Base-by-base conservation (phyloP, 768 basidiomycete species). In the Tephrocybe rancida region DNA sequence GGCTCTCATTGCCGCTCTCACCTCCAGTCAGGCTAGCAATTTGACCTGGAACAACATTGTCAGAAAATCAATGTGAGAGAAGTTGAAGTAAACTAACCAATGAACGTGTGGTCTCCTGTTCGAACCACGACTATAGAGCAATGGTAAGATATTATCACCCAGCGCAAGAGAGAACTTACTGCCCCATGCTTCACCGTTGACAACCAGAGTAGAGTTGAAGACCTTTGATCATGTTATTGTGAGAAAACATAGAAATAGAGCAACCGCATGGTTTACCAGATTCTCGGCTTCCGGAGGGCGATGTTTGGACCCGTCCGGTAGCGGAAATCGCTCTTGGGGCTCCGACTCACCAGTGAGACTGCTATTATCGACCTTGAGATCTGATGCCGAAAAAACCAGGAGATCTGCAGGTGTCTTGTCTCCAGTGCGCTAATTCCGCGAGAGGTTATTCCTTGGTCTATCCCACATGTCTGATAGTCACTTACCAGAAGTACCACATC, bases 371-470 rank as follows among this genome's bases (percentile, higher is more conserved):
- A 88, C 79, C 64, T 86, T 88, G 48, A 88, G 69, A 58, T 88
- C 86, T 5, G 78, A 78, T 0, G 83, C 64, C 3, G 81, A 75
- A 61, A 86, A 84, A 13, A 88, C 50, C 34, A 87, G 64, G 43
- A 86, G 67, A 65, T 88, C 86, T 9, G 86, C 86, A 0, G 86
- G 86, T 6, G 85, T 86, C 71, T 88, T 88, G 68, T 87, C 85
- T 32, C 86, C 86, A 44, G 73, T 78, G 48, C 85, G 80, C 85
- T 86, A 63, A 54, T 44, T 55, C 18, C 14, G 30, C 44, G 42
- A 46, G 45, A 42, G 50, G 32, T 26, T 27, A 41, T 53, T 50
- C 9, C 25, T 45, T 16, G 32, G 50, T 29, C 21, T 30, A 19
- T 38, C 25, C 27, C 39, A 42, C 52, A 50, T 25, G 44, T 24